These are phyloP conservation scores for Agrostemma githago DNA, from an alignment of 148 eudicot species.

Conservation along the genomic window DNA sequence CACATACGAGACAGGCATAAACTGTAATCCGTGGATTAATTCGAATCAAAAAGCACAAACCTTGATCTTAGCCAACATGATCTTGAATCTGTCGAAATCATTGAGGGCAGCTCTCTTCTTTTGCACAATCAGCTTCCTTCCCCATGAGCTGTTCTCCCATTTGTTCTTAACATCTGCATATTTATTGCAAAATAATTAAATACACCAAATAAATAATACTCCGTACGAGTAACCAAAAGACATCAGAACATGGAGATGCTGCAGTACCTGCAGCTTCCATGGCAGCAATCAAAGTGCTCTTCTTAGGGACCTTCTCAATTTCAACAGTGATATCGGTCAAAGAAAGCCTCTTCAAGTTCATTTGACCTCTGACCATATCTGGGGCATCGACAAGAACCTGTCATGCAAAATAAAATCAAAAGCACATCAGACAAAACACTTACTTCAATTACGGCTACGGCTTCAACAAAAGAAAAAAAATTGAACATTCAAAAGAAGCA, in stretches of 20 bases:
- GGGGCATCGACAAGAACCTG: slow-evolving; percentile 74
- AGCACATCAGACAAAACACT: background rate
- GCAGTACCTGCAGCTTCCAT: slow-evolving; percentile 74
- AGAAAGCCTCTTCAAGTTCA: slow-evolving; percentile 62
- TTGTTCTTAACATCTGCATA: slow-evolving; percentile 58
- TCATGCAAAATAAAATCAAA: background rate
- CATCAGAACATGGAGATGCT: background rate
- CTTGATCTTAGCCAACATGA: slow-evolving; percentile 73
- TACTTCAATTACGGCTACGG: too few species aligned
- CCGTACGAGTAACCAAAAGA: too few species aligned
- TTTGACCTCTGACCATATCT: slow-evolving; percentile 63
- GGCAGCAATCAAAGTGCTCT: slow-evolving; percentile 66
- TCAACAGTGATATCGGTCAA: slow-evolving; percentile 57
- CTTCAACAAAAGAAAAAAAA: too few species aligned
- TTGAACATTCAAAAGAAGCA: too few species aligned
- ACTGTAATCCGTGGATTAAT: background rate
- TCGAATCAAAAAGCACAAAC: slow-evolving; percentile 24
- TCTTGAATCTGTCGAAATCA: slow-evolving; percentile 65
- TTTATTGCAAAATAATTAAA: background rate
- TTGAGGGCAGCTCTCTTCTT: slow-evolving; percentile 58
- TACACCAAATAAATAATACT: background rate
- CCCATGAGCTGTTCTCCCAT: slow-evolving; percentile 77
- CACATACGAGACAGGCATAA: background rate
- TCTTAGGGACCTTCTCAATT: slow-evolving; percentile 62
- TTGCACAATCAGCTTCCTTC: slow-evolving; percentile 60